Base-by-base conservation (phyloP, 768 basidiomycete genomes). In the Tricholoma hemisulphureum region DNA sequence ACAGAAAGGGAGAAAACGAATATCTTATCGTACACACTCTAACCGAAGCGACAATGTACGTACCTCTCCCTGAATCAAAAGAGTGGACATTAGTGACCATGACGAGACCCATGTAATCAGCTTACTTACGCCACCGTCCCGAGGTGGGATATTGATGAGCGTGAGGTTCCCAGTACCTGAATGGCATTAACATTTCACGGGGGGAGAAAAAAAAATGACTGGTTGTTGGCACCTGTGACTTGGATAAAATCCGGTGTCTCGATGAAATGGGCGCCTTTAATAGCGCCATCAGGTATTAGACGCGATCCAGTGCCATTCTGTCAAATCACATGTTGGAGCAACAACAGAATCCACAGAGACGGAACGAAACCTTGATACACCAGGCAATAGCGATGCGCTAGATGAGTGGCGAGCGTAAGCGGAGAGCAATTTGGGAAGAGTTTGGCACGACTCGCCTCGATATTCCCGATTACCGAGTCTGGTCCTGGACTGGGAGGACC, bases 281-380 rank as follows among this genome's bases (percentile, higher is more conserved):
- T 83, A 18, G 86, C 72, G 26, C 88, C 90, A 55, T 84, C 81
- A 7, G 89, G 91, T 61, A 93, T 89, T 62, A 88, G 67, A 50
- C 84, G 84, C 7, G 83, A 80, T 26, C 88, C 89, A 46, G 83
- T 79, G 34, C 82, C 83, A 60, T 73, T 68, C 85, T 87, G 57
- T 37, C 26, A 28, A n/a, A 48, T 6, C 26, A 28, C 4, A 9
- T 28, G 46, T 28, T 49, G 26, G 16, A 28, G 9, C 4, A n/a
- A 49, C 16, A 29, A n/a, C 32, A 8, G 20, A 28, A 2, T 9
- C 26, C 7, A 49, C 9, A 1, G 24, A 49, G 26, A 49, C 24
- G 32, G 16, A 39, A 4, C 31, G 43, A 31, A 53, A 75, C 78
- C 69, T 78, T 76, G n/a, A 71, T 66, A 61, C 79, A 81, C 77